Percentiles rank a stretch among this genome's conserved stretches.
These are phyloP conservation scores for Xanthoconium separans DNA, from an alignment of 1,284 basidiomycete genomes.

Conservation along the genomic window DNA sequence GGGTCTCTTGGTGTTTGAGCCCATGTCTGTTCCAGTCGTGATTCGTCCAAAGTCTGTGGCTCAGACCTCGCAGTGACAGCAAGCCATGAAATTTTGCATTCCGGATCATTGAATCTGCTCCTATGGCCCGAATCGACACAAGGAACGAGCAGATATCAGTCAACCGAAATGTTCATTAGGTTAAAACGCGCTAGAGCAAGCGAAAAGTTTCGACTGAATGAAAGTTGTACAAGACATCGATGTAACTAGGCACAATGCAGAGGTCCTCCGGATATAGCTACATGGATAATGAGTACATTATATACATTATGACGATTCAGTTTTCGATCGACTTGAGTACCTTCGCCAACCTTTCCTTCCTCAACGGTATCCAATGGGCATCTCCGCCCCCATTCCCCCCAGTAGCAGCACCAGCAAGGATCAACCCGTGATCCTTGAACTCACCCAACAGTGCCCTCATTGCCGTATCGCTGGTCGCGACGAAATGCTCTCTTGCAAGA, in stretches of 20 bases:
- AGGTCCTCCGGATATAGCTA: slow-evolving; percentile 1
- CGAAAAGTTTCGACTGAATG: no score
- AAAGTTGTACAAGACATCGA: neutral
- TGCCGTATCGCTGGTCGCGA: slow-evolving; percentile 84
- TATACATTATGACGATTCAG: slow-evolving; percentile 17
- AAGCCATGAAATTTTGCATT: no score
- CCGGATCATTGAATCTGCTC: no score
- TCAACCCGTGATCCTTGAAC: slow-evolving; percentile 85
- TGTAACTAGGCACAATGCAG: neutral
- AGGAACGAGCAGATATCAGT: no score
- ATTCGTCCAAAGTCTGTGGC: no score
- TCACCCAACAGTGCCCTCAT: slow-evolving; percentile 81
- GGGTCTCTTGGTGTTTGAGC: no score
- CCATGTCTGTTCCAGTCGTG: no score
- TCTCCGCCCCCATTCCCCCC: slow-evolving; percentile 46
- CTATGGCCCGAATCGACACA: no score
- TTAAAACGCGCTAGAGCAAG: no score
- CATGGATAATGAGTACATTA: neutral
- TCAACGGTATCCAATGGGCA: slow-evolving; percentile 80
- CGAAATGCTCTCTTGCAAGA: slow-evolving; percentile 73
- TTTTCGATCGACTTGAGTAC: slow-evolving; percentile 37
- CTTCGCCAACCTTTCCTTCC: slow-evolving; percentile 60
- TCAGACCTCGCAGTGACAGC: no score
- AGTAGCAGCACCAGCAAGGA: slow-evolving; percentile 43
- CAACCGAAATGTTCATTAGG: no score